Base-by-base conservation (phyloP, 2,329 filamentous ascomycete genomes). In the Parascedosporium putredinis region DNA sequence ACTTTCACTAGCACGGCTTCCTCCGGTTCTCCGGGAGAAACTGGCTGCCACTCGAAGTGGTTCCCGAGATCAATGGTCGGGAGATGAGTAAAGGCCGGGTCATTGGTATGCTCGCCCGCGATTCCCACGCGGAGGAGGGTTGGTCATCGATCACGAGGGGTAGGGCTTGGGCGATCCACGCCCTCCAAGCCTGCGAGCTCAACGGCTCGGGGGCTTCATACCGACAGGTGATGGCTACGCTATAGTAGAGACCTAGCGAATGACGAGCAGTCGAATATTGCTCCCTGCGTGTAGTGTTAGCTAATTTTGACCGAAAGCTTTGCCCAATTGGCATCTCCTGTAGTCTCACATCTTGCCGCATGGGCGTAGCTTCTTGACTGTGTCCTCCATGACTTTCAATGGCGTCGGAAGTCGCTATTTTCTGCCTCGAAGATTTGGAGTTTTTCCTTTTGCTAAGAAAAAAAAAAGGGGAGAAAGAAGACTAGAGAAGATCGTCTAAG, bases 51-150 rank as follows among this genome's bases (percentile, higher is more conserved):
- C 40, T 66, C 60, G 22, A 76, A 59, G 49, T 75, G 69, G 12
- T 69, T 56, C 1, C 57, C 52, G 3, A 79, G 60, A 46, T 75
- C 60, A 36, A 79, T 62, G 18, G 61, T 55, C 0, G 64, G 56
- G 6, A 76, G 53, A 43, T 67, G 64, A 6, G 71, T 66, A 56
- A 73, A 79, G 25, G 56, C 59, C 0, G 76, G 67, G 2, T 59
- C 51, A 33, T 61, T 63, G n/a, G 66, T 68, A 33, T 72, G 64
- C 45, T 78, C 67, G 36, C 61, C 64, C 2, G 60, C 57, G 52
- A 80, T 73, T 9, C 72, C 74, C 27, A 73, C 69, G 12, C 71
- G 67, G 40, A 80, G 64, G 52, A 70, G 2, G 70, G 66, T 49
- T 77, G 69, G n/a, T 60, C 60, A 12, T 63, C 55, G 12, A 76